These are phyloP conservation scores for Pulveroboletus sp. DNA, from an alignment of 768 basidiomycete species.

Conservation along the genomic window DNA sequence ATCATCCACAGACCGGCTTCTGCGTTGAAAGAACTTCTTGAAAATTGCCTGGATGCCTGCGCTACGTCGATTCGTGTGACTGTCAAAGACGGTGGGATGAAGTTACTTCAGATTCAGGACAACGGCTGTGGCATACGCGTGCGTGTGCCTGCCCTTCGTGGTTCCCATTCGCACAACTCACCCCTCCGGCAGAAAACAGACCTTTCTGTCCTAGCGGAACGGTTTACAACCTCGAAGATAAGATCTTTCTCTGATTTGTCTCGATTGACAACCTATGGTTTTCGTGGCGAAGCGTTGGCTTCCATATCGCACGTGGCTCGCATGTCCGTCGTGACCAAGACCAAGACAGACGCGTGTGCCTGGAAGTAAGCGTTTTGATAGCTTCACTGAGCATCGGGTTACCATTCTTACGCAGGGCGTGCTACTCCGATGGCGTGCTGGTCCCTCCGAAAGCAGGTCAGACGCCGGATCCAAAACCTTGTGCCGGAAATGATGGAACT, in stretches of 20 bases:
- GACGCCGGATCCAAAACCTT: conserved; percentile 75
- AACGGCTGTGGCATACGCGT: conserved; percentile 95
- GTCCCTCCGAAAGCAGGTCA: conserved; percentile 67
- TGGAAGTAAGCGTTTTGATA: conserved; percentile 71
- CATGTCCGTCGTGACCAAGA: conserved; percentile 88
- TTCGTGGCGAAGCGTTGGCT: conserved; percentile 94
- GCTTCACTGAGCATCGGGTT: neutral
- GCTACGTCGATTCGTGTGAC: conserved; percentile 82
- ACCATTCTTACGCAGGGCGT: conserved; percentile 50
- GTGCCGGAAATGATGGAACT: conserved; percentile 94
- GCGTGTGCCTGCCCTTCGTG: conserved; percentile 25
- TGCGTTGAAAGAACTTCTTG: conserved; percentile 92
- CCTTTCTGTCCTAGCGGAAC: conserved; percentile 84
- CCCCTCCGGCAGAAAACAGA: conserved; percentile 63
- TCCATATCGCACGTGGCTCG: conserved; percentile 94
- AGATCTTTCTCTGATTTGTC: conserved; percentile 82
- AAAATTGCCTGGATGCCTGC: conserved; percentile 94
- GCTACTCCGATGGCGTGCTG: conserved; percentile 75
- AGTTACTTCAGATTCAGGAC: conserved; percentile 92
- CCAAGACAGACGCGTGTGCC: conserved; percentile 72
- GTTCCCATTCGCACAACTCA: neutral
- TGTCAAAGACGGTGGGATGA: conserved; percentile 94
- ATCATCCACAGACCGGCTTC: conserved; percentile 90
- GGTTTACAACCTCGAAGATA: conserved; percentile 95
- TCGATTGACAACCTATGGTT: conserved; percentile 87